Percentiles rank a stretch among this genome's conserved stretches.
Conservation (phyloP, 768 basidiomycete genomes). For the Lactarius sanguifluus region DNA sequence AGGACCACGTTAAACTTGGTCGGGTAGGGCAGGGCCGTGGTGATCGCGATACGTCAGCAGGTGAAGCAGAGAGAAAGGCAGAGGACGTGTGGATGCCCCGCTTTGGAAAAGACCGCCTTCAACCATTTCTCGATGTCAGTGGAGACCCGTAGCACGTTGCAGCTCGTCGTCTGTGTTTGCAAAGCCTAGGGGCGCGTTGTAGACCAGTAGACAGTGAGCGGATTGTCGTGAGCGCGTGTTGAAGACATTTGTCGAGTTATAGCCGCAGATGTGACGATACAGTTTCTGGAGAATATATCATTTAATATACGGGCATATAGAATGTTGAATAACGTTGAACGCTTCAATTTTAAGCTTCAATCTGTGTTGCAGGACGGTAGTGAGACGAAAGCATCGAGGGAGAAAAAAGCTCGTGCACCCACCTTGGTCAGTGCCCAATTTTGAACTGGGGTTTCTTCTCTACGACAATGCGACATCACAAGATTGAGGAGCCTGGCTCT, state of each 20-base stretch:
- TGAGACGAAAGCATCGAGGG: no score
- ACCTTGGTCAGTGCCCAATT: no score
- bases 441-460: no score
- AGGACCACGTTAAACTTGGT: constrained; percentile 73
- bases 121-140: constrained; percentile 74
- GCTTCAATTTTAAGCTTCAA: no score
- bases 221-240: constrained; percentile 71
- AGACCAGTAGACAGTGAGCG: constrained; percentile 60
- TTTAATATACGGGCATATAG: no score
- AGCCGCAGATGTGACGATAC: no score
- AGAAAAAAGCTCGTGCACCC: no score
- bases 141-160: constrained; percentile 55
- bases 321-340: no score
- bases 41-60: constrained; percentile 49
- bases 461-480: no score
- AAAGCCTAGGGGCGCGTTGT: constrained; percentile 57
- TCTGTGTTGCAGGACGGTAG: no score
- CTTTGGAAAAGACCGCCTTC: constrained; percentile 62
- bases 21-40: constrained; percentile 63
- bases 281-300: no score
- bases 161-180: constrained; percentile 63
- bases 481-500: no score
- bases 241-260: constrained; percentile 40
- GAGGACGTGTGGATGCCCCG: constrained; percentile 54
- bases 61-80: neutral